Conservation (phyloP, 78 protist genomes). For the Emiliania huxleyi region DNA sequence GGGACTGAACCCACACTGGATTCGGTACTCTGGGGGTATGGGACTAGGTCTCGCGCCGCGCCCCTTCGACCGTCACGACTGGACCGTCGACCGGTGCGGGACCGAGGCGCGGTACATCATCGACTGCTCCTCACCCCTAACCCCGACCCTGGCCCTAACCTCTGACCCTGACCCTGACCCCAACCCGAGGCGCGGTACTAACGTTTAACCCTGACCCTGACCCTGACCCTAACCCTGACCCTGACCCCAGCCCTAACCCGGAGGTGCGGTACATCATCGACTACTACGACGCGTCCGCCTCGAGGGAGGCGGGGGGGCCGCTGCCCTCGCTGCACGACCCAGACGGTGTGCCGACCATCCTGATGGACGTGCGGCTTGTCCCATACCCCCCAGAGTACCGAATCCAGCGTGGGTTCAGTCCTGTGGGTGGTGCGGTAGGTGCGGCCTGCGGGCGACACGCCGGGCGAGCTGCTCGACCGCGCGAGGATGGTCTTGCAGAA, state of each 20-base stretch:
- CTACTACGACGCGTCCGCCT: slow-evolving; percentile 30
- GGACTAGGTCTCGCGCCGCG: not conserved
- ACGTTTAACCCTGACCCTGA: too few species aligned
- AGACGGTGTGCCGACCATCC: not conserved
- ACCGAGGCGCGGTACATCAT: slow-evolving; percentile 31
- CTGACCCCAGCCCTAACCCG: too few species aligned
- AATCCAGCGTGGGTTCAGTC: too few species aligned
- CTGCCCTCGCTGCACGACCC: not conserved
- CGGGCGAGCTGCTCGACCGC: not conserved
- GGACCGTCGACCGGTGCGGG: slow-evolving; percentile 43
- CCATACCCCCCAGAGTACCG: too few species aligned
- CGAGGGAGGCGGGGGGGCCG: not conserved
- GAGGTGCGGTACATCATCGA: slow-evolving; percentile 47
- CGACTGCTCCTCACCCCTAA: not conserved
- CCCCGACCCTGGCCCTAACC: too few species aligned
- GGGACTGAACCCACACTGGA: too few species aligned
- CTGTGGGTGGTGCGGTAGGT: too few species aligned
- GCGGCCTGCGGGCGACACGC: not conserved
- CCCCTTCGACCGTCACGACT: slow-evolving; percentile 53
- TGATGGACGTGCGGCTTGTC: not conserved
- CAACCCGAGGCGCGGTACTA: too few species aligned
- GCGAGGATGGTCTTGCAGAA: not conserved
- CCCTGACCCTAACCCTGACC: too few species aligned
- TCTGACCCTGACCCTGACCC: too few species aligned
- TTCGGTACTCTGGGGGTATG: too few species aligned